Evolutionary conservation across 164 flowering plant genomes (phyloP).

Genomic region (Annona cherimola): DNA sequence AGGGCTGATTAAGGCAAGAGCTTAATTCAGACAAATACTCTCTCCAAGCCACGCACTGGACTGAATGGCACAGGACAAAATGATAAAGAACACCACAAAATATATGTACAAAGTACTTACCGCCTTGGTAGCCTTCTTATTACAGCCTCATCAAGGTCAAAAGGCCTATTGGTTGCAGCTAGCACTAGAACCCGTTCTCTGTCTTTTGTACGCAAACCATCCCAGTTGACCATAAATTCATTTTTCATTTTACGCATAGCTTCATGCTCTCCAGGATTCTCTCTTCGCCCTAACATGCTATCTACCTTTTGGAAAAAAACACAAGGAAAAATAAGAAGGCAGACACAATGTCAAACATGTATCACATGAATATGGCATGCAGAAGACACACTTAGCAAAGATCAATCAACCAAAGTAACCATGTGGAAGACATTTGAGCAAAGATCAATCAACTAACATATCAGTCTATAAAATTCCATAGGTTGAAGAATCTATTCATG

Average conservation of each 20-base stretch:
- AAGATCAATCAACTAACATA: not conserved
- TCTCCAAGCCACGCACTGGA: not conserved
- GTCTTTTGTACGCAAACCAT: constrained; percentile 88
- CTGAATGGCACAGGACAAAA: not conserved
- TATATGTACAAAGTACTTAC: constrained; percentile 24
- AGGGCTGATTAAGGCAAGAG: not conserved
- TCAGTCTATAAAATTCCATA: not conserved
- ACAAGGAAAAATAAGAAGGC: not conserved
- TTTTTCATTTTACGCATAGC: constrained; percentile 99
- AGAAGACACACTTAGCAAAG: not conserved
- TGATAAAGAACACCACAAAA: not conserved
- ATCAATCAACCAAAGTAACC: not conserved
- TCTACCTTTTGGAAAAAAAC: constrained; percentile 56
- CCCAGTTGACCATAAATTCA: constrained; percentile 98
- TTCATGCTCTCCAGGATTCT: constrained; percentile 93
- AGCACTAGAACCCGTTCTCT: constrained; percentile 85
- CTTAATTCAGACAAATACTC: no score
- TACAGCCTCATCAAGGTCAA: constrained; percentile 96
- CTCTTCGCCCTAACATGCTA: constrained; percentile 92
- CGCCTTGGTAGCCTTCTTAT: constrained; percentile 87
- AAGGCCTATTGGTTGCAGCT: constrained; percentile 97
- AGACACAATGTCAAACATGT: not conserved
- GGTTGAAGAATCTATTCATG: not conserved
- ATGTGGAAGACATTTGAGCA: not conserved
- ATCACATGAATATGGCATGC: not conserved